These are phyloP conservation scores for Magnaporthales sp. DNA, from an alignment of 2,329 filamentous ascomycete species.

Conservation along the genomic window DNA sequence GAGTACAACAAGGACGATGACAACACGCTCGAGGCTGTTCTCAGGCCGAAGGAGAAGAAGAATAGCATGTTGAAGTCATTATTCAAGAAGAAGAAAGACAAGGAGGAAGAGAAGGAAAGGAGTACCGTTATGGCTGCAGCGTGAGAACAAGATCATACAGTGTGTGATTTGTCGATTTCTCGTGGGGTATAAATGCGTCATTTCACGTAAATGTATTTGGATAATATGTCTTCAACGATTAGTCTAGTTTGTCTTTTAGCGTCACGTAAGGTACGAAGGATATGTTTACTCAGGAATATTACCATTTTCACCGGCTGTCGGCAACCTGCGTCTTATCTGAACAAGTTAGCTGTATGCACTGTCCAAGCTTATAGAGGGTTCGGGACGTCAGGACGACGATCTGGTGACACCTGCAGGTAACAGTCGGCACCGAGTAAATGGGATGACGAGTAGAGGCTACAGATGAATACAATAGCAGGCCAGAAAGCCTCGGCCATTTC, in stretches of 20 bases:
- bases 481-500: background rate
- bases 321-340: background rate
- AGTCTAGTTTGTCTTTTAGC: background rate
- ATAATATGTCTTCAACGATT: background rate
- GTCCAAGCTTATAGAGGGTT: background rate
- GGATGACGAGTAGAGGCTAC: background rate
- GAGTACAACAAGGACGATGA: conserved; percentile 25
- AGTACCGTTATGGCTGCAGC: background rate
- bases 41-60: conserved; percentile 37
- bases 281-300: background rate
- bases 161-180: background rate
- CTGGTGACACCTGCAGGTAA: background rate
- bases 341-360: background rate
- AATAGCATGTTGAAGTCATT: conserved; percentile 48
- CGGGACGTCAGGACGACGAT: background rate
- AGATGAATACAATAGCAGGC: background rate
- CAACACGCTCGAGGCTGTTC: conserved; percentile 25
- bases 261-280: background rate
- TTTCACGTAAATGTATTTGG: background rate
- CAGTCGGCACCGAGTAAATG: background rate
- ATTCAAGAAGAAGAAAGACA: conserved; percentile 48
- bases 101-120: conserved; percentile 21
- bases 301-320: background rate
- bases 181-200: background rate
- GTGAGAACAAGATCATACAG: background rate